Base-by-base conservation (phyloP, 202 grass and related monocot genomes). In the Hordeum pubiflorum region DNA sequence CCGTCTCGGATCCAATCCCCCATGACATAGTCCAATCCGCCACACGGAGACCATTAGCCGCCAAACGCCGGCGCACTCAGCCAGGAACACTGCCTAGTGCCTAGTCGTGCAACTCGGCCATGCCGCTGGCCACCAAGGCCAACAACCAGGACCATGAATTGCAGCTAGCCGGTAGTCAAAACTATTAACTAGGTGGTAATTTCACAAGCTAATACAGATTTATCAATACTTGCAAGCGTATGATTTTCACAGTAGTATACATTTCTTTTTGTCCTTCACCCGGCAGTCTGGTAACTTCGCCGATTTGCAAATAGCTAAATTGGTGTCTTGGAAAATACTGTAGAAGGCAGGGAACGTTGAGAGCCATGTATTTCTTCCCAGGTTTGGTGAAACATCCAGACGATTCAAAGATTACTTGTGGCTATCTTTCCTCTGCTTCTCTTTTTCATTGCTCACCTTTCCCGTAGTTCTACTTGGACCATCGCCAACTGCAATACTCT, bases 371-470 rank as follows among this genome's bases (percentile, higher is more conserved):
- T 81, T 34, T 82, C 37, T 58, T 63, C 10, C 57, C 58, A 60
- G 37, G 62, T 73, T 69, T 75, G 74, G 39, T 78, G 33, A 74
- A 43, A 58, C 52, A 79, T 82, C 79, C 52, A 78, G 79, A 69
- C 17, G 50, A 48, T 82, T 86, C 67, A 50, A 14, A 62, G 24
- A 89, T 41, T 65, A 82, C 21, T 76, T 89, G 75, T 80, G 83
- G 88, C 69, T 79, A 79, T 21, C 41, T 75, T 79, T 23, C 62
- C 27, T 62, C 62, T 41, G 69, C 69, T 76, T 75, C 43, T 83
- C 79, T 34, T 75, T 83, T 86, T 89, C 83, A 89, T 3, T 46
- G 23, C 36, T 79, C 26, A 3, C 79, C 79, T 89, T 89, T 86
- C 69, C 15, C 52, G 83, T 89, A 79, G 79, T 62, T 68, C 36